Base-by-base conservation (phyloP, 2,329 filamentous ascomycete genomes). In the Beauveria australis region DNA sequence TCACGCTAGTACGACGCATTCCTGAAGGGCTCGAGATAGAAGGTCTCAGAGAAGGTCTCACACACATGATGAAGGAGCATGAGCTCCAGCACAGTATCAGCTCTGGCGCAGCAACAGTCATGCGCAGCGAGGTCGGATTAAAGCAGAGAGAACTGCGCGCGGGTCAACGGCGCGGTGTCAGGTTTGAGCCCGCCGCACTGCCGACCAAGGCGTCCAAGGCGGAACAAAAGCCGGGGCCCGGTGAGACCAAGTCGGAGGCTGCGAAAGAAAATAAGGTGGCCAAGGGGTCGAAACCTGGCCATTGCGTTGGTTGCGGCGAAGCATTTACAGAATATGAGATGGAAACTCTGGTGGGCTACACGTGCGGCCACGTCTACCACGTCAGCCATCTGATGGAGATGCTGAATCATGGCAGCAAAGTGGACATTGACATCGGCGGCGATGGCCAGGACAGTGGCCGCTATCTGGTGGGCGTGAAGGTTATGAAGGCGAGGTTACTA, bases 51-150 rank as follows among this genome's bases (percentile, higher is more conserved):
- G 91, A 96, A 64, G 94, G 93, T 0, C 81, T 99, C 3, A 88
- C 89, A 49, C 89, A 92, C 61, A 92, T 99, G 78, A 89, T 99
- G 71, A 88, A 93, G 67, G 94, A 99, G 73, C 92, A 97, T 70
- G 94, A 97, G 70, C 89, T 99, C 49, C 94, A 97, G 75, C 86
- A 90, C 70, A 94, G 89, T 67, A 97, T 99, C 70, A 93, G 89
- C 65, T 87, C 89, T 48, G 94, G 94, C 1, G 94, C 95, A 3
- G 92, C 94, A 0, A 85, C 85, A 59, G 92, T 97, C 0, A 78
- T 97, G 47, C 81, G 89, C 55, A 91, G 92, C 61, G 94, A 99
- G 74, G 93, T 99, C 0, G 87, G 88, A 0, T 81, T 83, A 5
- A 91, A 89, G 1, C 96, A 97, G 82, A 88, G 88, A 55, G 86